Percentiles rank a stretch among this genome's conserved stretches.
Conservation (phyloP, 495 filamentous ascomycete species). For the Penicillium malachiteum region DNA sequence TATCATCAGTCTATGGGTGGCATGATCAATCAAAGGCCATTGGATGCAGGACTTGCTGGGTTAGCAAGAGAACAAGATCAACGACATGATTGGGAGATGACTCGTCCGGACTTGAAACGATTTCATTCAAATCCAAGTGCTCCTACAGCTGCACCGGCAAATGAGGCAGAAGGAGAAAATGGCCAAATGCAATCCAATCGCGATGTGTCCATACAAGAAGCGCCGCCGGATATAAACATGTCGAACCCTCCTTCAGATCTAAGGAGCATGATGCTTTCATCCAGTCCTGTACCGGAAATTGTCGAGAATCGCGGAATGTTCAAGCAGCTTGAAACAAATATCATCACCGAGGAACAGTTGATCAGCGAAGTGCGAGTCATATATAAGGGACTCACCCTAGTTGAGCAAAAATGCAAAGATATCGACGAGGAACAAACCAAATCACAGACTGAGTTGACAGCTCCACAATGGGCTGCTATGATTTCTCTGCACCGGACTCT, state of each 20-base stretch:
- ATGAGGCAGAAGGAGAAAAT: background rate
- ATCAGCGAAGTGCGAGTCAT: slow-evolving; percentile 68
- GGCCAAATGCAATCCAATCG: background rate
- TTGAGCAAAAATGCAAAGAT: slow-evolving; percentile 76
- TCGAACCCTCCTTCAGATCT: background rate
- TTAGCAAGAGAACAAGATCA: background rate
- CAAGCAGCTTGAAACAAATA: slow-evolving; percentile 60
- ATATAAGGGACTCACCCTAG: slow-evolving; percentile 74
- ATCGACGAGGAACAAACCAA: slow-evolving; percentile 61
- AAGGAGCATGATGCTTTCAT: background rate
- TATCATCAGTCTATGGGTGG: background rate
- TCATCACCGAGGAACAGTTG: slow-evolving; percentile 75
- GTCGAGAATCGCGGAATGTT: slow-evolving; percentile 24
- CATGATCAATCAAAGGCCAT: background rate
- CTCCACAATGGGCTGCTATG: slow-evolving; percentile 69
- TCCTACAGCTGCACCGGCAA: background rate
- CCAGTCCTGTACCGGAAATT: background rate
- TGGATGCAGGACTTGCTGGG: background rate
- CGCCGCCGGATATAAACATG: background rate
- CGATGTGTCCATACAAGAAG: background rate
- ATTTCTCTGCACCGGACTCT: slow-evolving; percentile 71
- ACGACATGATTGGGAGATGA: background rate
- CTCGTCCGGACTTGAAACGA: background rate
- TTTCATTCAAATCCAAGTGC: background rate
- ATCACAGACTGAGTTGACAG: slow-evolving; percentile 44